Percentiles rank a stretch among this genome's conserved stretches.
phyloP scores from a whole-genome alignment of 768 basidiomycete genomes.

The Epithele typhae region DNA sequence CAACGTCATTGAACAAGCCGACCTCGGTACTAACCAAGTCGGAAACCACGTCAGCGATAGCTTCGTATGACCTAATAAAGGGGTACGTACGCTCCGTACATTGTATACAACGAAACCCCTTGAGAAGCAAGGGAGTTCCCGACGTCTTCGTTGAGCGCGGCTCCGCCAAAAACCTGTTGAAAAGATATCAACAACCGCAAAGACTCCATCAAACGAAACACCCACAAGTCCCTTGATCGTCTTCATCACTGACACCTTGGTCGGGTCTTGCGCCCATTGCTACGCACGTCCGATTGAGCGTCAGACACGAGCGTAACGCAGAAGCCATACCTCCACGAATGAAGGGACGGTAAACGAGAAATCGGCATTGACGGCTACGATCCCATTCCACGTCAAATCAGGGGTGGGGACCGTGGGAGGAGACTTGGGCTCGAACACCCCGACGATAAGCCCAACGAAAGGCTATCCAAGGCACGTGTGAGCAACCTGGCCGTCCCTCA shows the following conservation, averaged over 20 bases:
- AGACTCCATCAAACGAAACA: background rate
- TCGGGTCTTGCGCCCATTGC: constrained; percentile 13
- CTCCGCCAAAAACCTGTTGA: background rate
- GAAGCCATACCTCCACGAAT: constrained; percentile 7
- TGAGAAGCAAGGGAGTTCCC: constrained; percentile 7
- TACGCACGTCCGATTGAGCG: background rate
- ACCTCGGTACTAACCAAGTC: constrained; percentile 8
- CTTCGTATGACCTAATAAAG: background rate
- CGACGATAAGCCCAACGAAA: constrained; percentile 14
- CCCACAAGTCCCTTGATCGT: constrained; percentile 9
- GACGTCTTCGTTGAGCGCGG: constrained; percentile 3
- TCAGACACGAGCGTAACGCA: background rate
- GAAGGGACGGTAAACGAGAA: constrained; percentile 6
- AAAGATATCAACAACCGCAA: background rate
- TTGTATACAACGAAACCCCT: background rate
- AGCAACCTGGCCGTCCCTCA: no score
- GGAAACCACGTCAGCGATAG: background rate
- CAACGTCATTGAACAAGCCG: constrained; percentile 4
- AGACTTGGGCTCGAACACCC: constrained; percentile 16
- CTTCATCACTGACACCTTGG: constrained; percentile 8
- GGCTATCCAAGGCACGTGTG: background rate
- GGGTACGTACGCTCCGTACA: constrained; percentile 4
- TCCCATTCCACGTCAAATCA: constrained; percentile 1
- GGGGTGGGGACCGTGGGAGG: constrained; percentile 20
- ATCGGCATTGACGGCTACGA: background rate